Evolutionary conservation across 768 basidiomycete genomes (phyloP), one percentile per base, ranked within the genome.

Genomic region (Exidia glandulosa): DNA sequence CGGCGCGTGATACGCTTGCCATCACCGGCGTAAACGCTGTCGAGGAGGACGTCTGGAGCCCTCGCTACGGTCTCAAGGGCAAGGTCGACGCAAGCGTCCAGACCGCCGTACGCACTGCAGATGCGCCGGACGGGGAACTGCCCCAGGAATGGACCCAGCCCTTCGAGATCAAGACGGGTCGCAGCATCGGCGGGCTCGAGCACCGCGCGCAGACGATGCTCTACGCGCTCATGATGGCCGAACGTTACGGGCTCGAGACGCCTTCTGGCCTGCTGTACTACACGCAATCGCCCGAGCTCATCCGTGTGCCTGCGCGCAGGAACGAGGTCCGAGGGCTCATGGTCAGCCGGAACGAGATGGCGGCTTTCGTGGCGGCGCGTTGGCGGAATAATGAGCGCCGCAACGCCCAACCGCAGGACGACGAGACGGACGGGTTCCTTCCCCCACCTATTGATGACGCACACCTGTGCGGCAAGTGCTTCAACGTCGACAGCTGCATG

Each of bases 191-290:
- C 0, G 80, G 81, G 2, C 85, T 94, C 83, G 93, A 95, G 64
- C 95, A 98, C 71, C 87, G 96, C 36, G 96, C 96, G 0, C 96
- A 99, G 72, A 99, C 96, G 1, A 94, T 97, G 86, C 74, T 99
- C 3, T 99, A 99, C 70, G 95, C 93, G 1, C 76, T 98, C 3
- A 78, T 99, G 1, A 83, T 93, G 65, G 82, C 84, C 37, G 94
- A 98, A 69, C 82, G 95, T n/a, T 97, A 97, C 66, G 71, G 85
- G 4, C 80, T 82, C 4, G 81, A 87, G 25, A 84, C 96, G 9
- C 79, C 84, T 1, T 83, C 86, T 6, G 96, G 96, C 14, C 74
- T 99, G 50, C 77, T 99, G 32, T 97, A 91, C 68, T 99, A 99
- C 69, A 94, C 94, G 1, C 94, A 96, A 70, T 86, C 82, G 64